phyloP scores from a whole-genome alignment of 2,329 filamentous ascomycete species.

The Scortechinia acanthostroma region DNA sequence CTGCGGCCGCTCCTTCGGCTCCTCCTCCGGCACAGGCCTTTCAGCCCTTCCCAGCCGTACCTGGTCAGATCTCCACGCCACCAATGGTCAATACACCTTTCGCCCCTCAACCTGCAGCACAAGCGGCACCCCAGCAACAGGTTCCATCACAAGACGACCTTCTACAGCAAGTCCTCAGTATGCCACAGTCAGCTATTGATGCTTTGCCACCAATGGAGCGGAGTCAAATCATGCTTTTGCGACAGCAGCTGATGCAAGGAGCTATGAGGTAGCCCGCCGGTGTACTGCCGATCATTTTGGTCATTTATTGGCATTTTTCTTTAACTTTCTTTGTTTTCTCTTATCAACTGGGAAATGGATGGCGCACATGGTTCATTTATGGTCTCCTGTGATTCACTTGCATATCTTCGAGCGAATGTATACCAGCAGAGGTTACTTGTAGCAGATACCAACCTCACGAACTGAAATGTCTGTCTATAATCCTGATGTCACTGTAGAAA shows the following conservation, averaged over 20 bases:
- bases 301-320: not conserved
- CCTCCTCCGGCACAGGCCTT: conserved; percentile 9
- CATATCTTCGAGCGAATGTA: no score
- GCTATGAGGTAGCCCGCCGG: not conserved
- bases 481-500: no score
- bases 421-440: no score
- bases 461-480: no score
- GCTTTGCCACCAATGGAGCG: conserved; percentile 44
- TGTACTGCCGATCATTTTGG: conserved; percentile 18
- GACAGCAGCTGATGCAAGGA: conserved; percentile 37
- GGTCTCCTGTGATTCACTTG: not conserved
- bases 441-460: no score
- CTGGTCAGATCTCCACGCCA: not conserved
- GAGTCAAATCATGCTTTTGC: conserved; percentile 49
- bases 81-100: not conserved
- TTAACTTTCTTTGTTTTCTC: not conserved
- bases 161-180: conserved; percentile 49
- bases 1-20: conserved; percentile 11
- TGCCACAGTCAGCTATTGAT: conserved; percentile 53
- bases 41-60: not conserved
- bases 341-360: not conserved
- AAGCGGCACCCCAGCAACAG: conserved; percentile 5
- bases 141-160: conserved; percentile 40
- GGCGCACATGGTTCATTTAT: not conserved
- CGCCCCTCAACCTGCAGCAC: conserved; percentile 5